Percentiles rank a stretch among this genome's conserved stretches.
Conservation (phyloP, 495 filamentous ascomycete genomes). For the Aspergillus olivimuriae region DNA sequence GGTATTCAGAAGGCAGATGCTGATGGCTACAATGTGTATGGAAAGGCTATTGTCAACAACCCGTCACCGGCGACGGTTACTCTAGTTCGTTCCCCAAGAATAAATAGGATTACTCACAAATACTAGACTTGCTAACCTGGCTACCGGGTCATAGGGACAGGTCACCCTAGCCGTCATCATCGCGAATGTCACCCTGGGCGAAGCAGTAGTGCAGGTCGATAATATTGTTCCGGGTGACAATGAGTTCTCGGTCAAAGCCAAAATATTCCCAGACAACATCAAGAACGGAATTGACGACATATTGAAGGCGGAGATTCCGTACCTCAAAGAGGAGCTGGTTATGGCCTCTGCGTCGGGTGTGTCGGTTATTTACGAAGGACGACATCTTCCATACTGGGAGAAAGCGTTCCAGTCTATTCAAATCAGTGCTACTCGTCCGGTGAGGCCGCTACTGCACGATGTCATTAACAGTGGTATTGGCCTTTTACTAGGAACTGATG, state of each 20-base stretch:
- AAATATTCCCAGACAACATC: neutral
- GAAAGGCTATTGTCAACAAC: slow-evolving; percentile 1
- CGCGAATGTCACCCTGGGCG: neutral
- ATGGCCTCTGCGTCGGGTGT: neutral
- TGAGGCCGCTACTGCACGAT: neutral
- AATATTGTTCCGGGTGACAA: slow-evolving; percentile 5
- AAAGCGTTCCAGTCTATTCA: slow-evolving; percentile 2
- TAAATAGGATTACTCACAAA: too few relatives aligned
- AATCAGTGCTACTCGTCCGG: neutral
- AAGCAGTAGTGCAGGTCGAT: neutral
- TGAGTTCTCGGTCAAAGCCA: neutral
- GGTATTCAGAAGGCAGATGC: slow-evolving; percentile 1
- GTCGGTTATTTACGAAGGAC: slow-evolving; percentile 2
- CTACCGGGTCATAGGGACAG: neutral
- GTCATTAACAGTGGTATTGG: neutral
- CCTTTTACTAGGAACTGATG: neutral
- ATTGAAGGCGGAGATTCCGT: neutral
- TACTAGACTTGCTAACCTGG: too few relatives aligned
- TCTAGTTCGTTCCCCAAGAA: slow-evolving; percentile 4
- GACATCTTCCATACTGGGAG: slow-evolving; percentile 4
- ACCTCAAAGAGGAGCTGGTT: slow-evolving; percentile 1
- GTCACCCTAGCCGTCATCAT: neutral
- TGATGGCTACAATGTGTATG: slow-evolving; percentile 2
- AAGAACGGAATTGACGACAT: slow-evolving; percentile 1
- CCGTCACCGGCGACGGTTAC: slow-evolving; percentile 3